These are phyloP conservation scores for Rhizoclosmatium sp. DNA, from an alignment of 192 early-diverging fungal species.

Conservation along the genomic window DNA sequence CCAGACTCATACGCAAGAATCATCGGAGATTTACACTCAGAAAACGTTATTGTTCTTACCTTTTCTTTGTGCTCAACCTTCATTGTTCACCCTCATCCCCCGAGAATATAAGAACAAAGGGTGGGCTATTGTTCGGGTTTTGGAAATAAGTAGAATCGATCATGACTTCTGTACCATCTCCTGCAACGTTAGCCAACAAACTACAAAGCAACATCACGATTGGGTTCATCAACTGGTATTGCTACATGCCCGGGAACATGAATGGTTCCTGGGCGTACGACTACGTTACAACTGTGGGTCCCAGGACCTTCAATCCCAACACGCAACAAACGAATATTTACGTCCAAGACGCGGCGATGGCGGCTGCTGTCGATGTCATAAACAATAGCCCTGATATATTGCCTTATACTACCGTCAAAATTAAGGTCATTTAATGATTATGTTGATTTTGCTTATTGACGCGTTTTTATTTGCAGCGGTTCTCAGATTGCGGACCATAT, in stretches of 20 bases:
- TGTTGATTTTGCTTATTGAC: too few species aligned
- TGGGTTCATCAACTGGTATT: neutral
- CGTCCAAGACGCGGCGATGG: neutral
- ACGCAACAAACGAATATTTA: neutral
- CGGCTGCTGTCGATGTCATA: neutral
- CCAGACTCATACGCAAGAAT: too few species aligned
- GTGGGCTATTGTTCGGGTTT: too few species aligned
- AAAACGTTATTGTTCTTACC: too few species aligned
- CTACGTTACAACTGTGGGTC: neutral
- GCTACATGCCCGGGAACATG: neutral
- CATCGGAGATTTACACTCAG: too few species aligned
- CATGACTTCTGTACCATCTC: too few species aligned
- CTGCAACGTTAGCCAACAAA: neutral
- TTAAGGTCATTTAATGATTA: neutral
- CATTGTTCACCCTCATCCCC: too few species aligned
- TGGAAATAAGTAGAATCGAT: too few species aligned
- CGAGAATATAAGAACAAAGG: too few species aligned
- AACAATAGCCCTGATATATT: conserved; percentile 11
- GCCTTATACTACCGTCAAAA: conserved; percentile 20
- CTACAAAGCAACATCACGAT: conserved; percentile 6
- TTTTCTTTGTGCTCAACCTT: too few species aligned
- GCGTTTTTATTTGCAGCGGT: neutral
- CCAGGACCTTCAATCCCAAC: neutral
- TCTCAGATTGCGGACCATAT: neutral
- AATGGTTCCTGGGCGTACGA: neutral